Percentiles rank a stretch among this genome's conserved stretches.
phyloP scores from a whole-genome alignment of 768 basidiomycete species.

The Tubosaeta sp. region DNA sequence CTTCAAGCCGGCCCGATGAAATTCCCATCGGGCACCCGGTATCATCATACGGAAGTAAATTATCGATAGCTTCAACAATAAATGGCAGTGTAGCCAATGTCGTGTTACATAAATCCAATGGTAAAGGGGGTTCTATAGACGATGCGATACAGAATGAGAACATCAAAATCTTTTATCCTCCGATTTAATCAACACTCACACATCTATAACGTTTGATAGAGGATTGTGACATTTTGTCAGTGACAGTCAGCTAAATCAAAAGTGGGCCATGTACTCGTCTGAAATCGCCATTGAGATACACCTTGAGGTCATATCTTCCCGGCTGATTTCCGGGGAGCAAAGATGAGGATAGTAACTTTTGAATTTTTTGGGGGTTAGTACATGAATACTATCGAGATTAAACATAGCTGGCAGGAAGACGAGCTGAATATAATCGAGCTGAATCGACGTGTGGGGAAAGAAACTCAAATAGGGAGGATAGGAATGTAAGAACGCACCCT shows the following conservation, averaged over 20 bases:
- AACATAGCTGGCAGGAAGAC: too few species aligned
- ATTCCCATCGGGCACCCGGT: constrained; percentile 60
- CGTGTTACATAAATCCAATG: too few species aligned
- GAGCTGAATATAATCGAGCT: background rate
- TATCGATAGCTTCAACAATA: constrained; percentile 53
- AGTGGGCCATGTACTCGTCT: constrained; percentile 38
- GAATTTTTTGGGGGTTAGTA: background rate
- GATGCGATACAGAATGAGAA: background rate
- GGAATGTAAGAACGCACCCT: constrained; percentile 36
- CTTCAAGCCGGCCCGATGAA: constrained; percentile 25
- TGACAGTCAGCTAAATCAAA: background rate
- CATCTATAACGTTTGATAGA: constrained; percentile 40
- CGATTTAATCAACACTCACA: constrained; percentile 33
- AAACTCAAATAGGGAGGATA: background rate
- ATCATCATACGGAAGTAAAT: constrained; percentile 59
- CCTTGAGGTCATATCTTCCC: constrained; percentile 34
- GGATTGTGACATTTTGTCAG: background rate
- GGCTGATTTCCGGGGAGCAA: constrained; percentile 30
- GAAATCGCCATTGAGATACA: constrained; percentile 41
- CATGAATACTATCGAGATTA: background rate
- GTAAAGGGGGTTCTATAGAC: background rate
- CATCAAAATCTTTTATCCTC: constrained; percentile 2
- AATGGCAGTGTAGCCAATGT: background rate
- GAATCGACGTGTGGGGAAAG: background rate
- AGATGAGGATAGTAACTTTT: constrained; percentile 26